Conservation (phyloP, 768 basidiomycete species). For the Hericium coralloides region DNA sequence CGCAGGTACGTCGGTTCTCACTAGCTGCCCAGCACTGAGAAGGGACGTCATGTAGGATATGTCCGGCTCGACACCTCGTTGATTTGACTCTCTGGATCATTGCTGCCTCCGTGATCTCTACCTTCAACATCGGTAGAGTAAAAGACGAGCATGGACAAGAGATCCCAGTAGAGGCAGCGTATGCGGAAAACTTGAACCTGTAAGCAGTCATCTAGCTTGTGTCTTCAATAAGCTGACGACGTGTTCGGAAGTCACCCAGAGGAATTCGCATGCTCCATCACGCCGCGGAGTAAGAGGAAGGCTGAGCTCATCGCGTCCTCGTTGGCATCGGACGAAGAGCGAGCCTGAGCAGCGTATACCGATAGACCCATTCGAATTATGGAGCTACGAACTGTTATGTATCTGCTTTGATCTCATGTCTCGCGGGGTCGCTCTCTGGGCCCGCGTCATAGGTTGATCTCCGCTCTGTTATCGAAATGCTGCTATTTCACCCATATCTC, state of each 20-base stretch:
- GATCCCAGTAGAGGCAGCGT: conserved; percentile 1
- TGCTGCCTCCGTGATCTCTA: conserved; percentile 3
- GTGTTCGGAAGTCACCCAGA: not conserved
- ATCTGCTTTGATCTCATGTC: too few relatives aligned
- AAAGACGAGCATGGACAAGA: conserved; percentile 6
- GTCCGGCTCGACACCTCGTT: conserved; percentile 1
- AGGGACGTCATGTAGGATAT: not conserved
- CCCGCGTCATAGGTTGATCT: too few relatives aligned
- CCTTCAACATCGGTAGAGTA: conserved; percentile 7
- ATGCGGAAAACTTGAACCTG: too few relatives aligned
- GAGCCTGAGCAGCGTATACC: too few relatives aligned
- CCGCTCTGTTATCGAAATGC: too few relatives aligned
- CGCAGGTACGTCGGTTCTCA: not conserved
- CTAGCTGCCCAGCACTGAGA: not conserved
- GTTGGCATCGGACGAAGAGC: too few relatives aligned
- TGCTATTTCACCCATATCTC: too few relatives aligned
- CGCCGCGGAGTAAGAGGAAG: conserved; percentile 3
- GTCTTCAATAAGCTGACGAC: not conserved
- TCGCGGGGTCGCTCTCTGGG: too few relatives aligned
- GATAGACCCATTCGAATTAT: not conserved
- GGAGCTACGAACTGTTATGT: too few relatives aligned
- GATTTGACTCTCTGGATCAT: conserved; percentile 14
- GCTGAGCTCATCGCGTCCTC: conserved; percentile 1
- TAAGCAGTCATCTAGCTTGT: not conserved
- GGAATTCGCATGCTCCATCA: conserved; percentile 4